Conservation (phyloP, 352 stramenopile genomes). For the Phytophthora melonis region DNA sequence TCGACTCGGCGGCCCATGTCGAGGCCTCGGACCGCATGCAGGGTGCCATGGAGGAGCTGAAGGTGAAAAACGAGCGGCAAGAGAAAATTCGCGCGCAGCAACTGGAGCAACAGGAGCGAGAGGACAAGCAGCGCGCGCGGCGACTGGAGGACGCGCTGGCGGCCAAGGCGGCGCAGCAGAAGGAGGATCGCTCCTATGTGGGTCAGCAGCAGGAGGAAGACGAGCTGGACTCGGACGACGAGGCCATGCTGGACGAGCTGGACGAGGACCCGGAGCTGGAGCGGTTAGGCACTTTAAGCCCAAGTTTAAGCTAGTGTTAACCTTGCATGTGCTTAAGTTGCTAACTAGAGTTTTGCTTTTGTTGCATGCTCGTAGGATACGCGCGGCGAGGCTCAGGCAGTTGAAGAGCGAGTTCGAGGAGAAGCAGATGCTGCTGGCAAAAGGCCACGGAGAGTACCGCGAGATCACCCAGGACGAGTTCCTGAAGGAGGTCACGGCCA, state of each 20-base stretch:
- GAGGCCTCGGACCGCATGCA: slow-evolving; percentile 83
- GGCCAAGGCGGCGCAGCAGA: slow-evolving; percentile 36
- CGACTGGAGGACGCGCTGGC: slow-evolving; percentile 39
- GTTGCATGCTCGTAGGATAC: slow-evolving; percentile 55
- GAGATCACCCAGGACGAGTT: slow-evolving; percentile 97
- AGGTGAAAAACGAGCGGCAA: slow-evolving; percentile 63
- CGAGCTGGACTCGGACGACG: slow-evolving; percentile 58
- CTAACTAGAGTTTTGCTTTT: slow-evolving; percentile 3
- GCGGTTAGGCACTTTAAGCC: slow-evolving; percentile 38
- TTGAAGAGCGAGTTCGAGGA: slow-evolving; percentile 68
- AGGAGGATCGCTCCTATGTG: slow-evolving; percentile 41
- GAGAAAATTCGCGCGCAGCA: slow-evolving; percentile 41
- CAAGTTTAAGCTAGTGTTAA: not conserved
- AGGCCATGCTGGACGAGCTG: slow-evolving; percentile 70
- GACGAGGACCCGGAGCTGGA: slow-evolving; percentile 86
- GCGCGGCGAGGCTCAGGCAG: slow-evolving; percentile 78
- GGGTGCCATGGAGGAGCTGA: slow-evolving; percentile 75
- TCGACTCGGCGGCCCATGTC: slow-evolving; percentile 72
- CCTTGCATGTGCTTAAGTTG: slow-evolving; percentile 1
- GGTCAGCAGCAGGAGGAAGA: slow-evolving; percentile 22
- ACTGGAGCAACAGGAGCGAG: slow-evolving; percentile 31
- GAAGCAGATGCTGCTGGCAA: slow-evolving; percentile 70
- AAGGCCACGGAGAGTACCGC: slow-evolving; percentile 83
- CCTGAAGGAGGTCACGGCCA: slow-evolving; percentile 93
- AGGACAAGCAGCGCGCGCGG: slow-evolving; percentile 34